Base-by-base conservation (phyloP, 1,284 basidiomycete species). In the Ustilago xerochloae region DNA sequence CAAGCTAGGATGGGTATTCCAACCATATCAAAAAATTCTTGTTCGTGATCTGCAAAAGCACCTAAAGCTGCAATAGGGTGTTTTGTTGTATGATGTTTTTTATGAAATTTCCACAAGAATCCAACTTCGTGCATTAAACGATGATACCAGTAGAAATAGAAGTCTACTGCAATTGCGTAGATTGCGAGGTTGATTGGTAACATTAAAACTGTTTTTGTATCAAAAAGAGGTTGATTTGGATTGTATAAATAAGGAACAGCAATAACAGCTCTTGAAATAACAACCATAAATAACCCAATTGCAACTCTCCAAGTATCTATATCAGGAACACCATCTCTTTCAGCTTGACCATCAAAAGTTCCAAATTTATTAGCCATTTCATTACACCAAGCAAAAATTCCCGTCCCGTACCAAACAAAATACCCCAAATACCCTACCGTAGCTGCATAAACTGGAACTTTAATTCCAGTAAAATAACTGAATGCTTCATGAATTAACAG, bases 131-230 rank as follows among this genome's bases (percentile, higher is more conserved):
- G 81, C 74, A 79, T 77, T 3, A 58, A 35, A 13, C 79, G 75
- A 46, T 82, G 81, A 43, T 78, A 77, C 67, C 69, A 72, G 75
- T 80, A 82, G 67, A 80, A 83, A 58, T 63, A 82, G 35, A 80
- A 80, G 64, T 79, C 77, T 10, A 74, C 62, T 18, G 66, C 55
- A 5, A 71, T 33, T 4, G 65, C 64, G 24, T 67, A 76, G 33
- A 72, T 43, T 8, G 49, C 69, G n/a, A 63, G 50, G 46, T 77
- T 73, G 13, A 79, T 2, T 3, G 71, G 75, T 1, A 75, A 18
- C 74, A 69, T 75, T 0, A 64, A 16, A 0, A 66, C 18, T 2
- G 72, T 64, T 4, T 41, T 43, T 2, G 20, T 10, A 10, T 63
- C 62, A 38, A 79, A 50, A 2, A 70, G 35, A 0, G 57, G 50